These are phyloP conservation scores for Athelia sp. DNA, from an alignment of 1,284 basidiomycete genomes.

Conservation along the genomic window DNA sequence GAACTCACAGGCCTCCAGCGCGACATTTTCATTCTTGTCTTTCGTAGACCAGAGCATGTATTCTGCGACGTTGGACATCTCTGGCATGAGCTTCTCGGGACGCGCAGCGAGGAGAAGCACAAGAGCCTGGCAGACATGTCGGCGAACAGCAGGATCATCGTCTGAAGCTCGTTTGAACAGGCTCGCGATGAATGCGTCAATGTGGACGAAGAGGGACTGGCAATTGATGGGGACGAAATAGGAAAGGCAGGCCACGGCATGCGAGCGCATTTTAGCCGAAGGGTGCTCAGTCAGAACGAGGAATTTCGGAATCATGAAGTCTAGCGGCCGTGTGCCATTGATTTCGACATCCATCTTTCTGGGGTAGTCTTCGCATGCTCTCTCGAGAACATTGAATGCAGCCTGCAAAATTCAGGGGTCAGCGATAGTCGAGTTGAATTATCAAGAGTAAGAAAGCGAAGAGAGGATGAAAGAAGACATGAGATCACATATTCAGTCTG, in stretches of 20 bases:
- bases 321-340: conserved; percentile 80
- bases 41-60: conserved; percentile 99
- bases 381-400: conserved; percentile 92
- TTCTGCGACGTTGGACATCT: conserved; percentile 93
- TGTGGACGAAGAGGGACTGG: conserved; percentile 83
- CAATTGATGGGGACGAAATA: conserved; percentile 87
- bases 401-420: conserved; percentile 49
- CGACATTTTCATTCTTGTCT: conserved; percentile 93
- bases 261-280: conserved; percentile 85
- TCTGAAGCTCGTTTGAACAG: conserved; percentile 95
- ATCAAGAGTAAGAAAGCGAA: background rate
- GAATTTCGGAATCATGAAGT: conserved; percentile 96
- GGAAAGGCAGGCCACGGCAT: conserved; percentile 91
- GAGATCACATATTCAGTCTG: too few species aligned
- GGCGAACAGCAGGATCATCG: conserved; percentile 87
- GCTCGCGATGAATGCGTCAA: conserved; percentile 89
- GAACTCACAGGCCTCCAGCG: conserved; percentile 98
- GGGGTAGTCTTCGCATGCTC: conserved; percentile 96
- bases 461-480: background rate
- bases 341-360: conserved; percentile 93
- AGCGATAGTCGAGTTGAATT: conserved; percentile 1
- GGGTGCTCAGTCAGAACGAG: conserved; percentile 81
- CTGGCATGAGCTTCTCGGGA: conserved; percentile 95
- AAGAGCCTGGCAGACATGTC: conserved; percentile 94
- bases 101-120: conserved; percentile 89